These are phyloP conservation scores for Aspergillus fumigatus DNA, from an alignment of 2,329 filamentous ascomycete species.

Conservation along the genomic window DNA sequence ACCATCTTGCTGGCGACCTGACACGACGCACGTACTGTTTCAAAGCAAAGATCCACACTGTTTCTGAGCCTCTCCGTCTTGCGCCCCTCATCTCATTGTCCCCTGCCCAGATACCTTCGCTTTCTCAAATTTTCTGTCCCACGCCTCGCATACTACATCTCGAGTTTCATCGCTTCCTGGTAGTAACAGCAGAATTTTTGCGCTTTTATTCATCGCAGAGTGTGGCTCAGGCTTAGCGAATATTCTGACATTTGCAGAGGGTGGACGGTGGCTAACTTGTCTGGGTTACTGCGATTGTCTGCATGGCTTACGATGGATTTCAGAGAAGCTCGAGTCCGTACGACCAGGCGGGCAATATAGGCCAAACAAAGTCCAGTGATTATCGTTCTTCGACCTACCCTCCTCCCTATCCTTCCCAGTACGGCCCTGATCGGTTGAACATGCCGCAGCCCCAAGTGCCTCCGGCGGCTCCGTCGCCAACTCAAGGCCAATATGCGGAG, in stretches of 20 bases:
- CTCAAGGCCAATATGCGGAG: conserved; percentile 18
- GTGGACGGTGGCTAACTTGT: background rate
- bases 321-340: conserved; percentile 28
- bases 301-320: conserved; percentile 44
- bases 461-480: conserved; percentile 11
- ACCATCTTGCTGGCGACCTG: background rate
- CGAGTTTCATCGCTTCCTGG: background rate
- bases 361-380: conserved; percentile 18
- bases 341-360: conserved; percentile 22
- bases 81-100: background rate
- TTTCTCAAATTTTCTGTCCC: background rate
- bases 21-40: background rate
- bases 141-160: background rate
- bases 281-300: conserved; percentile 1
- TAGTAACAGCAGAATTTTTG: background rate
- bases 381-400: conserved; percentile 21
- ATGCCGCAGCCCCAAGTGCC: conserved; percentile 36
- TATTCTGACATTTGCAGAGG: background rate
- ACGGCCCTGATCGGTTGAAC: conserved; percentile 26
- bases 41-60: background rate
- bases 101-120: background rate
- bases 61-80: background rate
- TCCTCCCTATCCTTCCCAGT: conserved; percentile 31
- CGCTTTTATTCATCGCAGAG: background rate
- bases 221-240: background rate